Conservation (phyloP, 768 basidiomycete species). For the Naematelia aurantialba region DNA sequence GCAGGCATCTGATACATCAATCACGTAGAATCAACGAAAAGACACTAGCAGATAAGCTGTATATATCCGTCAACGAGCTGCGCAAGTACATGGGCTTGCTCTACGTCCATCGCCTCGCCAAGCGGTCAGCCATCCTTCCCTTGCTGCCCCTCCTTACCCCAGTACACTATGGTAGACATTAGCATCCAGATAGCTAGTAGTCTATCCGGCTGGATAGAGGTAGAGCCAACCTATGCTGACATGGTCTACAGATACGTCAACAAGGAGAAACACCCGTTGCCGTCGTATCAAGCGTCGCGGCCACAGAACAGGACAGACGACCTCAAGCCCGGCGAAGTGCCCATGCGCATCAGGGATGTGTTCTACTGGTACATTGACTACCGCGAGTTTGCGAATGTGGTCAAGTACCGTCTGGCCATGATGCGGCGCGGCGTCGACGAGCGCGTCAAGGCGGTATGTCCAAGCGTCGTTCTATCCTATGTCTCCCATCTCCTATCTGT, state of each 20-base stretch:
- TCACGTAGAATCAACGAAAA: constrained; percentile 30
- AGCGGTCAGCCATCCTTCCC: constrained; percentile 27
- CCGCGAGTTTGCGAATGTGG: constrained; percentile 90
- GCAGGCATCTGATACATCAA: not conserved
- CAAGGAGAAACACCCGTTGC: constrained; percentile 38
- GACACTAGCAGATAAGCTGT: constrained; percentile 24
- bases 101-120: constrained; percentile 40
- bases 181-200: not conserved
- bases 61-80: constrained; percentile 35
- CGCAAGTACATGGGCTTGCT: constrained; percentile 46
- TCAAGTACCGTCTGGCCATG: constrained; percentile 93
- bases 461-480: not conserved
- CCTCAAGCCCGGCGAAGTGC: constrained; percentile 15
- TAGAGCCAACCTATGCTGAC: not conserved
- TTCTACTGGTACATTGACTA: constrained; percentile 98
- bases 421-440: constrained; percentile 88
- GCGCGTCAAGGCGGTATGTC: constrained; percentile 74
- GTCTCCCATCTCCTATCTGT: not conserved
- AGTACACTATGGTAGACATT: no score
- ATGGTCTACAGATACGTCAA: constrained; percentile 31
- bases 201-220: no score
- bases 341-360: constrained; percentile 68
- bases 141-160: not conserved
- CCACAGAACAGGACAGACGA: not conserved
- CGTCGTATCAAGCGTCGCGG: not conserved